Conservation (phyloP, 2,329 filamentous ascomycete species). For the Ilyonectria mors-panacis region DNA sequence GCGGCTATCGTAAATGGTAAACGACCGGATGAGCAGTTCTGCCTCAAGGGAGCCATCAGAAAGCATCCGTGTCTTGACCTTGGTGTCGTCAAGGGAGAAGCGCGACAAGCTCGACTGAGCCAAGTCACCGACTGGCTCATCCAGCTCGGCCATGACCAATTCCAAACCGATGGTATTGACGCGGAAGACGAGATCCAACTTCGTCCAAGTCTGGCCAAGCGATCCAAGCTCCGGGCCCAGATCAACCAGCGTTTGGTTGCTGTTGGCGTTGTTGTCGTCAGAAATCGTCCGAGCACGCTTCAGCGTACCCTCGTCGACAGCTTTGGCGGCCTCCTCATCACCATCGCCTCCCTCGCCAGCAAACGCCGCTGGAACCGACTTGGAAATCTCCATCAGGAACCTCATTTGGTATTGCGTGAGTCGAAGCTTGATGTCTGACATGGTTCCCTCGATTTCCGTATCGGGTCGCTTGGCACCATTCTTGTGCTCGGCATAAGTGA, state of each 20-base stretch:
- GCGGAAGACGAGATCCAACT: conserved; percentile 92
- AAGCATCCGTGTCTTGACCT: conserved; percentile 92
- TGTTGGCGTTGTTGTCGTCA: conserved; percentile 50
- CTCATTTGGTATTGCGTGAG: conserved; percentile 93
- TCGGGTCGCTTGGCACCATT: conserved; percentile 85
- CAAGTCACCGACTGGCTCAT: conserved; percentile 83
- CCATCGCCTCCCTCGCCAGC: conserved; percentile 76
- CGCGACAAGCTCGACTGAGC: conserved; percentile 88
- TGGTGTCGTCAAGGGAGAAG: conserved; percentile 94
- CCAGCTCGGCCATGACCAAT: conserved; percentile 82
- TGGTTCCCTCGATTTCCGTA: conserved; percentile 89
- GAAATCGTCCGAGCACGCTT: conserved; percentile 63
- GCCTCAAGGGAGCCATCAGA: conserved; percentile 93
- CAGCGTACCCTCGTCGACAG: conserved; percentile 74
- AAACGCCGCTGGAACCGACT: conserved; percentile 90
- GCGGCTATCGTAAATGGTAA: conserved; percentile 95
- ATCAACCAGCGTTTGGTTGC: conserved; percentile 64
- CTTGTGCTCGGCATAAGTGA: conserved; percentile 92
- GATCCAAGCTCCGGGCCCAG: conserved; percentile 80
- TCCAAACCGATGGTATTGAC: conserved; percentile 91
- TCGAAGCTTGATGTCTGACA: conserved; percentile 93
- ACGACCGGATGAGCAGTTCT: conserved; percentile 92
- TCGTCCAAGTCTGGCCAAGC: conserved; percentile 85
- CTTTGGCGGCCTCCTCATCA: conserved; percentile 81
- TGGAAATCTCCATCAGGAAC: conserved; percentile 89